Conservation (phyloP, 208 protist genomes). For the Trypanosoma vivax region DNA sequence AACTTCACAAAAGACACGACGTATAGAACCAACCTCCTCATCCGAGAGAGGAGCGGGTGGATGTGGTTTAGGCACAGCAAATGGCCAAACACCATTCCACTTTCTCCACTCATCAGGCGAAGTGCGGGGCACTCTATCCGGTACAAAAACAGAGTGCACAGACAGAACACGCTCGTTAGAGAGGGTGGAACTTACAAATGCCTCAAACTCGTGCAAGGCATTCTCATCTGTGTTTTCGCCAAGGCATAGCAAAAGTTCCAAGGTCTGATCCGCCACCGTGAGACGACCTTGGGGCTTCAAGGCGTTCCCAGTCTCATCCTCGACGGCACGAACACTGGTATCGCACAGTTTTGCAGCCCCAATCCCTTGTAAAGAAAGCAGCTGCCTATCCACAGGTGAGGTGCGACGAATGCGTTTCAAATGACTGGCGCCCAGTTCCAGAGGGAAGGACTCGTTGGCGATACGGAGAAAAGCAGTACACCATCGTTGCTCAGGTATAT, state of each 20-base stretch:
- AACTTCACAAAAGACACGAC: constrained; percentile 4
- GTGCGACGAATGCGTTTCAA: constrained; percentile 68
- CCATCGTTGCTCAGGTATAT: constrained; percentile 27
- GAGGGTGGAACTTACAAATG: background rate
- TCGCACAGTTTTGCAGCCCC: background rate
- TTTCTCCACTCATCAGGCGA: constrained; percentile 39
- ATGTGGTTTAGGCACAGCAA: constrained; percentile 59
- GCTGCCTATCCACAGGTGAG: background rate
- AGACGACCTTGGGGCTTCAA: too few relatives aligned
- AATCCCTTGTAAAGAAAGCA: background rate
- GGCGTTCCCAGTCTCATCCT: too few relatives aligned
- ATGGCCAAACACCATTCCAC: constrained; percentile 61
- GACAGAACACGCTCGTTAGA: too few relatives aligned
- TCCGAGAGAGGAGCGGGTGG: constrained; percentile 9
- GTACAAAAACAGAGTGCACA: constrained; percentile 32
- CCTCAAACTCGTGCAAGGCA: constrained; percentile 6
- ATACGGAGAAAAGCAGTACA: constrained; percentile 43
- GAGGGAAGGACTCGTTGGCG: constrained; percentile 49
- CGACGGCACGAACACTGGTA: background rate
- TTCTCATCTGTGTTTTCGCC: background rate
- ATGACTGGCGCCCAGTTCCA: constrained; percentile 30
- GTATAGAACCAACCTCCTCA: constrained; percentile 9
- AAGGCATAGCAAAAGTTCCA: constrained; percentile 14
- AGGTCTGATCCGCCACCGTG: background rate
- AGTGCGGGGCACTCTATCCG: constrained; percentile 39